These are phyloP conservation scores for Tilletia walkeri DNA, from an alignment of 1,284 basidiomycete species.

Conservation along the genomic window DNA sequence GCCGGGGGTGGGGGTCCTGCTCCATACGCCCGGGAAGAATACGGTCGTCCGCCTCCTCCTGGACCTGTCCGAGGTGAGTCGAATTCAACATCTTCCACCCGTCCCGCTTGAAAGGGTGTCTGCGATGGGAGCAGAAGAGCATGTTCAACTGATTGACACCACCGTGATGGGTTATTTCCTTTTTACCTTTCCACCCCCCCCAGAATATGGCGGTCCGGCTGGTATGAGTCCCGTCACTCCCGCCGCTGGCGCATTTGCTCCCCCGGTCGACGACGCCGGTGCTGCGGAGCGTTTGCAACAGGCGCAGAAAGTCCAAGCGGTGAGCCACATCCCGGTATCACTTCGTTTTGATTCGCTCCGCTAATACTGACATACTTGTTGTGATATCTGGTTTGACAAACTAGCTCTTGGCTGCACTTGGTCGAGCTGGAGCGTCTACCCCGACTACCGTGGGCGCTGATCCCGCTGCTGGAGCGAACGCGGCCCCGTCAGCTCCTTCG, in stretches of 20 bases:
- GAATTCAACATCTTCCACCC: background rate
- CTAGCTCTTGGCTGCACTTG: slow-evolving; percentile 5
- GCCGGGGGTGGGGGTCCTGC: background rate
- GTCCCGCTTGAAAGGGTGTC: background rate
- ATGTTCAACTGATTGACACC: too few species aligned
- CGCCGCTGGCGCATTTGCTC: background rate
- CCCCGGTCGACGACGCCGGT: background rate
- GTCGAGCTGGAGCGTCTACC: background rate
- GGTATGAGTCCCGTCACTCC: slow-evolving; percentile 1
- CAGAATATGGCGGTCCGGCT: background rate
- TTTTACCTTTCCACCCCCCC: too few species aligned
- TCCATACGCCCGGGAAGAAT: background rate
- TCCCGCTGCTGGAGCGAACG: background rate
- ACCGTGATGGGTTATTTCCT: too few species aligned
- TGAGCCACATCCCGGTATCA: background rate
- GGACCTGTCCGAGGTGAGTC: background rate
- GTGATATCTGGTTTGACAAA: background rate
- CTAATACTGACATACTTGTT: background rate
- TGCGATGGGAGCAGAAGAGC: too few species aligned
- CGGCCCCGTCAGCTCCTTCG: background rate
- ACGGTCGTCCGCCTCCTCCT: background rate
- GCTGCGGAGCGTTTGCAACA: slow-evolving; percentile 5
- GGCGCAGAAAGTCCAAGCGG: slow-evolving; percentile 16
- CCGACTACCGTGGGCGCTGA: background rate
- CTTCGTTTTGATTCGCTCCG: background rate